Base-by-base conservation (phyloP, 805 yeast species). In the Metschnikowia hibisci region DNA sequence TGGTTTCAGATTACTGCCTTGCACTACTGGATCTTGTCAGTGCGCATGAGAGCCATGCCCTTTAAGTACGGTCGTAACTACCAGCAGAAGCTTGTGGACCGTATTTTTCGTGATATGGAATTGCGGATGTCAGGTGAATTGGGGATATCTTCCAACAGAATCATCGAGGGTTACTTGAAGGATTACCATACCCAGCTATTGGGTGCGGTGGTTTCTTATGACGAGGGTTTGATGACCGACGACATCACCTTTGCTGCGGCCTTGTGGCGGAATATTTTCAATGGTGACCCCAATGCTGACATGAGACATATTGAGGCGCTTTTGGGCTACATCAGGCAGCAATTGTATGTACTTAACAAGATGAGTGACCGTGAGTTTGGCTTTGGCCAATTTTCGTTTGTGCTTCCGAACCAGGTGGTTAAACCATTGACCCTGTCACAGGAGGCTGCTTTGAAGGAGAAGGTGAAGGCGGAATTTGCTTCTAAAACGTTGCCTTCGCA, bases 41-140 rank as follows among this genome's bases (percentile, higher is more conserved):
- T 87, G 13, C 82, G 99, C 60, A 90, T 93, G 96, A 81, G 99
- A 63, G 95, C 95, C 8, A 76, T 93, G 84, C 98, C 98, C 0
- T 84, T 83, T 61, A 84, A 87, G 56, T 82, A 87, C 60, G 95
- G 96, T 32, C 79, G 79, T 54, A 84, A 83, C 59, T 93, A 90
- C 64, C 96, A 93, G 64, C 96, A 90, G 64, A 88, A 88, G 60
- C 66, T 93, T 30, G 86, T 90, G 25, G 96, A 95, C 62, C 76
- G 95, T 51, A 80, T 87, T 34, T 93, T 93, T 69, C 78, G 81
- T 50, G 98, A 93, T 61, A 84, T 93, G 66, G 98, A 93, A 62
- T 69, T 78, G 57, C 80, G 95, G 60, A 73, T 93, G 64, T 78
- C 84, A 44, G 87, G 84, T 52, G 97, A 90, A 61, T 80, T 91